Base-by-base conservation (phyloP, 257 asterid species). In the Plantago ovata region DNA sequence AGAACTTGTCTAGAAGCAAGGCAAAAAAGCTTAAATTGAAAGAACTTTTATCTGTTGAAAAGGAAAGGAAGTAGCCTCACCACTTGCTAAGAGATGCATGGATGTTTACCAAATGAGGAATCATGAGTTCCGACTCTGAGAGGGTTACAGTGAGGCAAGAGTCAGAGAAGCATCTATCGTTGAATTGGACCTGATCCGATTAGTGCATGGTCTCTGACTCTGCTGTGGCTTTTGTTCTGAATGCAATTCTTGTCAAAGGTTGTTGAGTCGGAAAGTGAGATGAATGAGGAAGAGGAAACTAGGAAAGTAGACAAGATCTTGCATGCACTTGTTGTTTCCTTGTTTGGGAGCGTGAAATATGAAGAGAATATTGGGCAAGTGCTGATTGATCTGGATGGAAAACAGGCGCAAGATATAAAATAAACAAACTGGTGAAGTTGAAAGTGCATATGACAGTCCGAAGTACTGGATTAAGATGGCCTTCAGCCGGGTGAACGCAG, bases 101-200 rank as follows among this genome's bases (percentile, higher is more conserved):
- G 96, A 79, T 51, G 88, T 46, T 77, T 79, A 15, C 69, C 77
- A 1, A 96, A 88, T 50, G 99, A 84, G 62, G 97, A 89, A 70
- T 79, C 81, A 1, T 94, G 99, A 24, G 79, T 82, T 19, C 89
- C 89, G 20, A 56, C 77, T 60, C 55, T 89, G 66, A 75, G 64
- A 39, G 76, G 64, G 99, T 89, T 44, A 86, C 86, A 1, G 77
- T 93, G 68, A 93, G 86, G 62, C 97, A 78, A 56, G 97, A 93
- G 61, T 80, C 99, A 0, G 97, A 86, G 71, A 79, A 86, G 43
- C 96, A 89, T 44, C 60, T 93, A 14, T 93, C 99, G 0, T 62
- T 93, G 69, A 96, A 89, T 56, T 93, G 99, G 99, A 24, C 79
- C 97, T 0, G 99, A 93, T 56, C 99, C 99, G 3, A 79, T 93